phyloP scores from a whole-genome alignment of 768 basidiomycete genomes.

The Serpula lacrymans region DNA sequence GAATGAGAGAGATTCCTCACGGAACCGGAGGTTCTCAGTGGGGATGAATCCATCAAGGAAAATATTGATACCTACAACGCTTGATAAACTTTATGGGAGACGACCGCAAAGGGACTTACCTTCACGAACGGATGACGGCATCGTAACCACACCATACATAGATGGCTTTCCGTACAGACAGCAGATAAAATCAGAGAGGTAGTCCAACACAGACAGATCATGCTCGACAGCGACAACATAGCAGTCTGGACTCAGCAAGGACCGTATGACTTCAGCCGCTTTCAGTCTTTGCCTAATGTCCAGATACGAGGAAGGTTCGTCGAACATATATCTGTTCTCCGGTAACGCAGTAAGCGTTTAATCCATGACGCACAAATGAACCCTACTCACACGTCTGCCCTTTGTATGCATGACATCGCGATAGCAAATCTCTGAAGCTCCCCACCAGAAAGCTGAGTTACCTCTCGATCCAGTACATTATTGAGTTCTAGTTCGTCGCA shows the following conservation, averaged over 20 bases:
- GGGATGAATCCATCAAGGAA: slow-evolving; percentile 99
- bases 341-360: not conserved
- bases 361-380: not conserved
- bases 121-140: slow-evolving; percentile 98
- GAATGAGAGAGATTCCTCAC: slow-evolving; percentile 92
- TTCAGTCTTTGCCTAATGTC: slow-evolving; percentile 94
- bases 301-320: slow-evolving; percentile 97
- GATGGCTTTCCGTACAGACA: slow-evolving; percentile 96
- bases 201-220: slow-evolving; percentile 96
- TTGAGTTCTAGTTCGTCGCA: slow-evolving; percentile 85
- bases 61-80: slow-evolving; percentile 99
- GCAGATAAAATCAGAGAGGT: slow-evolving; percentile 97
- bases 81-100: slow-evolving; percentile 2
- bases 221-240: slow-evolving; percentile 99
- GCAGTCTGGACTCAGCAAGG: slow-evolving; percentile 73
- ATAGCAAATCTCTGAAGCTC: slow-evolving; percentile 98
- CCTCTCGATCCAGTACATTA: slow-evolving; percentile 81
- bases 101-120: slow-evolving; percentile 40
- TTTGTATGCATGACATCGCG: slow-evolving; percentile 94
- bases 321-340: slow-evolving; percentile 86
- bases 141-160: slow-evolving; percentile 97
- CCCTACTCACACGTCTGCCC: slow-evolving; percentile 90
- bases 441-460: slow-evolving; percentile 87
- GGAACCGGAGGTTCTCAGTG: slow-evolving; percentile 97
- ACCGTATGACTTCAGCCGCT: slow-evolving; percentile 93